phyloP scores from a whole-genome alignment of 352 stramenopile species.

The Plasmopara viticola region DNA sequence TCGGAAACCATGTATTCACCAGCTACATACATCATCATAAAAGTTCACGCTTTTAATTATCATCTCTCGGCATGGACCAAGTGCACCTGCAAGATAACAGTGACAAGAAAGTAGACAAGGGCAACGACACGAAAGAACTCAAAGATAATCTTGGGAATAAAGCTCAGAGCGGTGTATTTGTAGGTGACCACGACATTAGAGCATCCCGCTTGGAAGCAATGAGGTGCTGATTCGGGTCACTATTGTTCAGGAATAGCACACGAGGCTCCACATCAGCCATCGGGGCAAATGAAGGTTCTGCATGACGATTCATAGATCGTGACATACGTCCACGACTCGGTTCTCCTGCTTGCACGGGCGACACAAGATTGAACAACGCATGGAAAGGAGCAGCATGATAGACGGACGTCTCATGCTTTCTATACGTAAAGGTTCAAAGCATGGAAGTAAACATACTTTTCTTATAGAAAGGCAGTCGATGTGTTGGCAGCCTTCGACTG shows the following conservation, averaged over 20 bases:
- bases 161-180: constrained; percentile 89
- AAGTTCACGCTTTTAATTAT: background rate
- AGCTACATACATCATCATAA: constrained; percentile 22
- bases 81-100: constrained; percentile 83
- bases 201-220: constrained; percentile 41
- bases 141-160: constrained; percentile 90
- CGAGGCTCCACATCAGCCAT: constrained; percentile 30
- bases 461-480: too few relatives aligned
- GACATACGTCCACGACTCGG: constrained; percentile 8
- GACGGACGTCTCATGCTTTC: too few relatives aligned
- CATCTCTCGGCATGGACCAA: background rate
- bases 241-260: constrained; percentile 49
- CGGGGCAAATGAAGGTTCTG: constrained; percentile 7
- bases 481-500: too few relatives aligned
- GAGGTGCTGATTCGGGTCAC: constrained; percentile 47
- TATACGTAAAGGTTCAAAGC: too few relatives aligned
- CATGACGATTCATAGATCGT: constrained; percentile 14
- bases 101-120: too few relatives aligned
- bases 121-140: constrained; percentile 93
- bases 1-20: constrained; percentile 55
- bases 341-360: too few relatives aligned
- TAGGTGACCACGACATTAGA: constrained; percentile 81
- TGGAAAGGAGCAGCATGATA: too few relatives aligned
- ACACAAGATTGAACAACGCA: too few relatives aligned
- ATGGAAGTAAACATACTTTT: too few relatives aligned